Conservation (phyloP, 1,139 yeast species). For the Taiozyma sp. region DNA sequence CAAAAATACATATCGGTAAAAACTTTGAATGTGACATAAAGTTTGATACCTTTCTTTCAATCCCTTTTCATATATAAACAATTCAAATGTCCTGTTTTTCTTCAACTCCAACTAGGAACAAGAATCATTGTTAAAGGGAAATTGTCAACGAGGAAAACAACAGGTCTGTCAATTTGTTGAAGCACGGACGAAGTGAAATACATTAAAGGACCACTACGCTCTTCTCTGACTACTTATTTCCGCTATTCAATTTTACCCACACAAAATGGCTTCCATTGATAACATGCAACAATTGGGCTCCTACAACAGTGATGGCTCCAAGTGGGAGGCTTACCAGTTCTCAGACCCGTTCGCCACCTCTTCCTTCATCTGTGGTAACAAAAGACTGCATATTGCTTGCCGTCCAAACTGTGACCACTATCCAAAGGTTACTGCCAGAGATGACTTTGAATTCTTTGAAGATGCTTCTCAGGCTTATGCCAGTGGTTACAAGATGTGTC, state of each 20-base stretch:
- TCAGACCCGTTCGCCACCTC: slow-evolving; percentile 65
- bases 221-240: not conserved
- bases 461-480: slow-evolving; percentile 38
- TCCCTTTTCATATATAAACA: not conserved
- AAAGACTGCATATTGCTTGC: slow-evolving; percentile 40
- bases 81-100: not conserved
- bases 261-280: not conserved
- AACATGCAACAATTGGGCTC: slow-evolving; percentile 1
- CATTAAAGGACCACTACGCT: no score
- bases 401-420: slow-evolving; percentile 66
- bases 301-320: slow-evolving; percentile 33
- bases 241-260: not conserved
- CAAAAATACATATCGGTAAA: not conserved
- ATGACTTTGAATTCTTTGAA: slow-evolving; percentile 43
- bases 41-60: not conserved
- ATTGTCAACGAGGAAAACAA: not conserved
- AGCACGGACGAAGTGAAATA: no score
- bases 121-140: not conserved
- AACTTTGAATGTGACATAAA: not conserved
- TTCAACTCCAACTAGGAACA: not conserved
- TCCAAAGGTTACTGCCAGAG: slow-evolving; percentile 32
- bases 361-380: slow-evolving; percentile 48
- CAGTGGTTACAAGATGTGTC: slow-evolving; percentile 48
- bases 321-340: slow-evolving; percentile 65
- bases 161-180: not conserved